Evolutionary conservation across 192 early-diverging fungal species (phyloP).

Genomic region (Umbelopsis sp.): DNA sequence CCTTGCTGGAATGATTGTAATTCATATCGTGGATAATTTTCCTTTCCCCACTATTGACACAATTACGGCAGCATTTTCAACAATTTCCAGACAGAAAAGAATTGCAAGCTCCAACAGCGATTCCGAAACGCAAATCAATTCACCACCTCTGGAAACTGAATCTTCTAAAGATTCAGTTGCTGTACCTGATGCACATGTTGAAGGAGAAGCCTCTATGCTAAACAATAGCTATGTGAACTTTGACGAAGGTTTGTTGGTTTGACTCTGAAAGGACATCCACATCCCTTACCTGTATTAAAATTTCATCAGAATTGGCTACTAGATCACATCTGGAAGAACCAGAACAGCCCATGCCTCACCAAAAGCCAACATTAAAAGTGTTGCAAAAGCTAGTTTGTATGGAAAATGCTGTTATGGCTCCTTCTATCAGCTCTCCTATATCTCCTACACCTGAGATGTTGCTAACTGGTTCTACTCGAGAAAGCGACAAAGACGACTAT

Average conservation of each 20-base stretch:
- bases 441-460: background rate
- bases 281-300: too few relatives aligned
- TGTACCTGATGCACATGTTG: too few relatives aligned
- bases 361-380: background rate
- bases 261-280: too few relatives aligned
- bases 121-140: background rate
- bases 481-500: background rate
- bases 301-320: too few relatives aligned
- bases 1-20: constrained; percentile 11
- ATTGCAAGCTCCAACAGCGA: background rate
- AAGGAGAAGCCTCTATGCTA: too few relatives aligned
- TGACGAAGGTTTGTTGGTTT: too few relatives aligned
- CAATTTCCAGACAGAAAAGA: background rate
- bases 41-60: constrained; percentile 10
- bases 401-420: background rate
- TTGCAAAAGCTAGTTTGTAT: background rate
- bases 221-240: too few relatives aligned
- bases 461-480: background rate
- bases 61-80: background rate
- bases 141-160: too few relatives aligned
- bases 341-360: too few relatives aligned
- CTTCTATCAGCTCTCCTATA: background rate
- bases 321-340: too few relatives aligned
- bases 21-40: constrained; percentile 16
- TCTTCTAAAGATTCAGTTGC: background rate